Evolutionary conservation across 306 rosid species (phyloP), one percentile per base, ranked within the genome.

Genomic region (Albizia julibrissin): DNA sequence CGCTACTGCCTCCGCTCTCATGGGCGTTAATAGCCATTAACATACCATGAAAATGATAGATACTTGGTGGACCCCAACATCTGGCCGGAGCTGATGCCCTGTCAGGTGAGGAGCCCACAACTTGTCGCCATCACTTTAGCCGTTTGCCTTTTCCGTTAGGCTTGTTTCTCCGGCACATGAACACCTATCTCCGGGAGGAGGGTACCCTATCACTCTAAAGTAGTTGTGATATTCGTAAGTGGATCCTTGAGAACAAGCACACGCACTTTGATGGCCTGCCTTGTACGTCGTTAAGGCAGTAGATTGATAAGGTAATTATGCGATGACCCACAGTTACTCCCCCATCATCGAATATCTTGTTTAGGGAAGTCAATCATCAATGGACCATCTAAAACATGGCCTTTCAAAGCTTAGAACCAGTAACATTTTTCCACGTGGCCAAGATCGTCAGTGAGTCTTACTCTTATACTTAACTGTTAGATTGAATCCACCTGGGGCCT

Each of bases 41-140:
- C 14, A 69, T 79, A 44, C 65, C 44, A 19, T 43, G 86, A 85
- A 64, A 88, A 77, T 9, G 89, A 88, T 80, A 73, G 87, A 46
- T 66, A 59, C 54, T 22, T 0, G 14, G 75, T 24, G 13, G 58
- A 7, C 58, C 75, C 75, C 75, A 42, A 1, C 54, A 69, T n/a
- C 33, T 39, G 49, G 73, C 18, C 8, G 8, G 29, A 42, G 52
- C 54, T 71, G 56, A 42, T 71, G 56, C 19, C 75, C 75, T 43
- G 58, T 44, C 75, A 43, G 13, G 3, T 31, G 62, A 87, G 87
- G 90, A 89, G 47, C 84, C 92, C 90, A 72, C 64, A 11, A 12
- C 27, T 34, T 71, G 80, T 89, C 83, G 50, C 78, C 43, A 56
- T 83, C 81, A 16, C 6, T 74, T 10, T 10, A 22, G 31, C 56